Percentiles rank a stretch among this genome's conserved stretches.
Conservation (phyloP, 2,329 filamentous ascomycete genomes). For the Periconia macrospinosa region DNA sequence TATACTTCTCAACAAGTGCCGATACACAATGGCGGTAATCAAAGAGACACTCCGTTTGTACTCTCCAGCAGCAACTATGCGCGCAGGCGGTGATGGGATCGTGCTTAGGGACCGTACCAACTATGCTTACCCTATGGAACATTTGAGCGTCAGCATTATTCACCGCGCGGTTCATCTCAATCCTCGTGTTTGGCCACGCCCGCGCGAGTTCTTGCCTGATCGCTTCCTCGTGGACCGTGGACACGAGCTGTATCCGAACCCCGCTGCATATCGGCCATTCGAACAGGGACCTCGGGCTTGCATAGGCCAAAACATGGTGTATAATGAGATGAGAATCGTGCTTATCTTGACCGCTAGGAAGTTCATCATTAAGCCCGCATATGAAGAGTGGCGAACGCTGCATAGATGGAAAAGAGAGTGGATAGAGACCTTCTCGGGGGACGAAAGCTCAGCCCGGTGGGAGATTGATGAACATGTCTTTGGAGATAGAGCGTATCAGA, state of each 20-base stretch:
- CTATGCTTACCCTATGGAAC: conserved; percentile 20
- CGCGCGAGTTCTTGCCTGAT: conserved; percentile 27
- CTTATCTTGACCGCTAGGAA: background rate
- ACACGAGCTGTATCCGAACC: conserved; percentile 11
- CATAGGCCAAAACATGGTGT: conserved; percentile 21
- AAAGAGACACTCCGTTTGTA: conserved; percentile 40
- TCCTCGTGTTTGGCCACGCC: conserved; percentile 17
- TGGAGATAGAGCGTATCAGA: conserved; percentile 1
- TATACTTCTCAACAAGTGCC: conserved; percentile 30
- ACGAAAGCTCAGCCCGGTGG: too few species aligned
- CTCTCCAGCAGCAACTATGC: conserved; percentile 35
- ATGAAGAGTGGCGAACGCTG: background rate
- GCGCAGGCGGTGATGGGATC: conserved; percentile 12
- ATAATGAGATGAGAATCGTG: conserved; percentile 17
- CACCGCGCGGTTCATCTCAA: conserved; percentile 19
- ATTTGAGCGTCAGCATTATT: conserved; percentile 14
- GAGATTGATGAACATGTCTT: background rate
- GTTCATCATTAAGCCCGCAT: background rate
- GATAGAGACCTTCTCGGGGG: too few species aligned
- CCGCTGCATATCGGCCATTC: conserved; percentile 41
- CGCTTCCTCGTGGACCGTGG: conserved; percentile 18
- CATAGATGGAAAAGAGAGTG: background rate
- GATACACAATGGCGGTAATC: conserved; percentile 37
- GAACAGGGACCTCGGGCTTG: conserved; percentile 38
- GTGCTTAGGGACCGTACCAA: conserved; percentile 21